A percentile compares a stretch with the other conserved stretches of the same genome.
Conservation (phyloP, 202 grass and related monocot species). For the Musa balbisiana region DNA sequence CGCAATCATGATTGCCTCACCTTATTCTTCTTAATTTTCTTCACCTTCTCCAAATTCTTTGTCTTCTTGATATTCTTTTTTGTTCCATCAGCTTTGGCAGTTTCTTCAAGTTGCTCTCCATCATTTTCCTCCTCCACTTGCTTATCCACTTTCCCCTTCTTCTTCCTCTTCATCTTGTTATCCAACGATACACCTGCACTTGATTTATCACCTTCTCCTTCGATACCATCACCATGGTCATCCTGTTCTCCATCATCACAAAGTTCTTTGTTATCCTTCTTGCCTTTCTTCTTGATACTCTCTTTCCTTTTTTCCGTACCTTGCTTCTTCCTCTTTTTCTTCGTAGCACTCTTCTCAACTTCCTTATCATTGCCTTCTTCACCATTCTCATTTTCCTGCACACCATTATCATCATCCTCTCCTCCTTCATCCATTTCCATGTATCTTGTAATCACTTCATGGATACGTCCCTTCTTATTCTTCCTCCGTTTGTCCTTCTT, state of each 20-base stretch:
- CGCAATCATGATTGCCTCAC: too few species aligned
- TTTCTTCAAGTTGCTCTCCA: too few species aligned
- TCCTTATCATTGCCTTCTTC: constrained; percentile 2
- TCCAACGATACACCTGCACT: too few species aligned
- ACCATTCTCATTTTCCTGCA: neutral
- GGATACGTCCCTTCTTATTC: constrained; percentile 15
- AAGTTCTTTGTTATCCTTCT: constrained; percentile 13
- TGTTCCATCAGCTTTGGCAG: too few species aligned
- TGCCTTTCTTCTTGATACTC: constrained; percentile 33
- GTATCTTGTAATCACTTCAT: neutral
- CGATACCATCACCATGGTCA: neutral
- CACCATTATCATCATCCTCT: neutral
- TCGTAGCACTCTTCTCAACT: constrained; percentile 1
- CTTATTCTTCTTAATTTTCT: too few species aligned
- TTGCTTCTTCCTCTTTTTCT: constrained; percentile 22
- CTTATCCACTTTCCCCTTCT: neutral
- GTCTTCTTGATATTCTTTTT: too few species aligned
- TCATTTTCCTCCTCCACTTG: neutral
- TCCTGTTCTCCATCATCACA: neutral
- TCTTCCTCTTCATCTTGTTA: constrained; percentile 9
- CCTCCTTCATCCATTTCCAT: neutral
- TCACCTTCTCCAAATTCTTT: too few species aligned
- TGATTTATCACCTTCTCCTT: constrained; percentile 16
- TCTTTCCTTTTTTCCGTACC: neutral
- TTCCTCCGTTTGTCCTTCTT: constrained; percentile 28